Percentiles rank a stretch among this genome's conserved stretches.
These are phyloP conservation scores for Gastrodia elata DNA, from an alignment of 106 monocot species.

Conservation along the genomic window DNA sequence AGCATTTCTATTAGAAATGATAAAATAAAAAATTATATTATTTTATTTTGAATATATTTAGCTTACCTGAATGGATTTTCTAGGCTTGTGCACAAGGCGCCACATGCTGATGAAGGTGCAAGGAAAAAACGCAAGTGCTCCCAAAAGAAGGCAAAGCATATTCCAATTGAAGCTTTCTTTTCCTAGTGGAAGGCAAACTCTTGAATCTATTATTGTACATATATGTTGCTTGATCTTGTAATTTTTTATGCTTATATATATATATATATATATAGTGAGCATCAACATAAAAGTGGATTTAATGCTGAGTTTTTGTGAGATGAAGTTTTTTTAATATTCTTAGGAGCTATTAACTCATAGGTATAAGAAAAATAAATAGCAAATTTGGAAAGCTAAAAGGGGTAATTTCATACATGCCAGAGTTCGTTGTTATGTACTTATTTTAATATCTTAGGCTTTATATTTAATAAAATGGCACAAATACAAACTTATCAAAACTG, in stretches of 20 bases:
- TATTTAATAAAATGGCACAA: too few species aligned
- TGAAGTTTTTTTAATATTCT: too few species aligned
- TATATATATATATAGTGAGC: not conserved
- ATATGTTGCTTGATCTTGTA: not conserved
- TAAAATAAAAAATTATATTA: too few species aligned
- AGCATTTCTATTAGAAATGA: too few species aligned
- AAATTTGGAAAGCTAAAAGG: too few species aligned
- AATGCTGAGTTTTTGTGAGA: not conserved
- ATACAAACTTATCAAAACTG: too few species aligned
- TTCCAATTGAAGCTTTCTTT: slow-evolving; percentile 80
- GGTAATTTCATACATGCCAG: too few species aligned
- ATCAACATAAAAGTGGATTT: not conserved
- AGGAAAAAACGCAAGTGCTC: slow-evolving; percentile 50
- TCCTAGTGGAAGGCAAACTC: slow-evolving; percentile 25
- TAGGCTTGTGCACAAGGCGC: slow-evolving; percentile 19
- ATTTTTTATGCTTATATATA: not conserved
- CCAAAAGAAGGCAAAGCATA: slow-evolving; percentile 26
- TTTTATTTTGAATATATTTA: not conserved
- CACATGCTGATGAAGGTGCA: slow-evolving; percentile 6
- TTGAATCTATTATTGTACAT: slow-evolving; percentile 3
- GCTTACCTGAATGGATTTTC: not conserved
- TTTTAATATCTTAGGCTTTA: too few species aligned
- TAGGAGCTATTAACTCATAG: too few species aligned
- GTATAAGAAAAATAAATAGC: too few species aligned
- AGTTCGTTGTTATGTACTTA: too few species aligned